Conservation (phyloP, 768 basidiomycete species). For the Rubroboletus satanas region DNA sequence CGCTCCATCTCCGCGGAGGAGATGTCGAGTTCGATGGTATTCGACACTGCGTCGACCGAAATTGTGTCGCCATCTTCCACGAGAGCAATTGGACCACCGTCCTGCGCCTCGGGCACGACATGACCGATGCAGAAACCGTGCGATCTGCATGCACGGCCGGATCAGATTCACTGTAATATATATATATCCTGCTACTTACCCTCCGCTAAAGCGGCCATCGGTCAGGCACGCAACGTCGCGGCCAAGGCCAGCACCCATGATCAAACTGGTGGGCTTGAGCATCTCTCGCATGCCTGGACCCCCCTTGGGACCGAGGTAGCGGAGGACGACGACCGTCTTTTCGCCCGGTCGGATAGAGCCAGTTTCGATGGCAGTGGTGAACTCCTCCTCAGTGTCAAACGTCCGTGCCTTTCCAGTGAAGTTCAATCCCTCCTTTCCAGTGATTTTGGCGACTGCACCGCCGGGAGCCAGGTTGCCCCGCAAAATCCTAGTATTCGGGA, state of each 20-base stretch:
- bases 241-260: slow-evolving; percentile 98
- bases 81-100: slow-evolving; percentile 89
- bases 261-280: slow-evolving; percentile 95
- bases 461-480: slow-evolving; percentile 91
- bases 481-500: slow-evolving; percentile 57
- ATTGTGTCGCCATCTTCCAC: slow-evolving; percentile 86
- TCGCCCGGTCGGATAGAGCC: slow-evolving; percentile 90
- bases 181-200: slow-evolving; percentile 51
- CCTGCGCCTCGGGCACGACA: slow-evolving; percentile 94
- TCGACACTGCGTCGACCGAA: slow-evolving; percentile 83
- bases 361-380: slow-evolving; percentile 82
- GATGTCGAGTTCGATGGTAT: slow-evolving; percentile 76
- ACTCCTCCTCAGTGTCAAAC: slow-evolving; percentile 88
- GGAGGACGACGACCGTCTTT: slow-evolving; percentile 92
- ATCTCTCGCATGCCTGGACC: slow-evolving; percentile 99
- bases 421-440: slow-evolving; percentile 87
- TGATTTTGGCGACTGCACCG: slow-evolving; percentile 95
- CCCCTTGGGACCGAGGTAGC: slow-evolving; percentile 96
- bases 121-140: slow-evolving; percentile 98
- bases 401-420: slow-evolving; percentile 91
- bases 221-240: slow-evolving; percentile 95
- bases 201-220: slow-evolving; percentile 97
- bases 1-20: slow-evolving; percentile 73
- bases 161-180: slow-evolving; percentile 12
- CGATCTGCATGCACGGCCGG: slow-evolving; percentile 49